Evolutionary conservation across 2,329 filamentous ascomycete species (phyloP).

Genomic region (Diaporthe sp.): DNA sequence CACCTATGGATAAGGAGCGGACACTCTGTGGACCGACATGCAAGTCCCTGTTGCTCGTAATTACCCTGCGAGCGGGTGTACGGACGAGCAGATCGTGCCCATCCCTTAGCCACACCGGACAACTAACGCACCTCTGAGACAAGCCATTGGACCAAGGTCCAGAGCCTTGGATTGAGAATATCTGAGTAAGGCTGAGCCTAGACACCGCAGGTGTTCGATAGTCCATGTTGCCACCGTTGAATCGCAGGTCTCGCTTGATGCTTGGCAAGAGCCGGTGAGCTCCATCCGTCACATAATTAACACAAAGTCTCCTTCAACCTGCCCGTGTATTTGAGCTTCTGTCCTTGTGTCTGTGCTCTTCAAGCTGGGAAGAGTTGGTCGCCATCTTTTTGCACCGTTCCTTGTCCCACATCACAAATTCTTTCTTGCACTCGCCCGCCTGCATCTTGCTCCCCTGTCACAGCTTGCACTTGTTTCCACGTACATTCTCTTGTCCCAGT

Average conservation of each 20-base stretch:
- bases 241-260: background rate
- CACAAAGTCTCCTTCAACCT: background rate
- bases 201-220: constrained; percentile 26
- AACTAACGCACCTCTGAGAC: constrained; percentile 7
- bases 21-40: background rate
- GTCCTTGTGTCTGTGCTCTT: constrained; percentile 13
- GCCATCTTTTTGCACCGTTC: background rate
- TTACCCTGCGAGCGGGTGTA: background rate
- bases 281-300: constrained; percentile 9
- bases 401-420: constrained; percentile 9
- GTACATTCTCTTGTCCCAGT: background rate
- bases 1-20: background rate
- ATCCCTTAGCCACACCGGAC: constrained; percentile 1
- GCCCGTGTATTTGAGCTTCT: background rate
- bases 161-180: background rate
- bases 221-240: constrained; percentile 16
- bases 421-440: background rate
- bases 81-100: background rate
- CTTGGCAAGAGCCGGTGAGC: background rate
- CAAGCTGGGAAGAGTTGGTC: background rate
- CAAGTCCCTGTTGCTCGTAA: background rate
- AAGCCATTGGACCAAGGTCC: constrained; percentile 9
- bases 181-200: background rate
- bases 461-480: constrained; percentile 7
- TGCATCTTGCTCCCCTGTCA: background rate